Evolutionary conservation across 164 flowering plant species (phyloP).

Genomic region (Sedum album): DNA sequence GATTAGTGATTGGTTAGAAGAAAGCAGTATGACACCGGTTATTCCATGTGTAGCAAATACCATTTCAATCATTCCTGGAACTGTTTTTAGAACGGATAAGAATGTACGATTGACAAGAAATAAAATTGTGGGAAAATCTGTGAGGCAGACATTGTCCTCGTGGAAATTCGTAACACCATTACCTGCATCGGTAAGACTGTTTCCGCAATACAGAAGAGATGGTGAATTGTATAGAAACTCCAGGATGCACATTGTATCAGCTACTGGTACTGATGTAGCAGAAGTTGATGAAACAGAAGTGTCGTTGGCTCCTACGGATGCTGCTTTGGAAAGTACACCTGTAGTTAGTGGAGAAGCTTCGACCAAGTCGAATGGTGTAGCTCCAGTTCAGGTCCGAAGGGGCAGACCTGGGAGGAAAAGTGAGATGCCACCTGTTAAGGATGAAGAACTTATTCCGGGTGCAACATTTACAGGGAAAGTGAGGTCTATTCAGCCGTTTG

Average conservation of each 20-base stretch:
- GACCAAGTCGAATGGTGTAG: conserved; percentile 22
- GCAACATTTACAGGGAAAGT: conserved; percentile 93
- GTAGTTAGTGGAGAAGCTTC: conserved; percentile 38
- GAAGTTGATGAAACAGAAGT: conserved; percentile 48
- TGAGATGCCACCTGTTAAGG: conserved; percentile 86
- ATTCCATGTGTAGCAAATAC: conserved; percentile 52
- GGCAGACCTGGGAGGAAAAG: conserved; percentile 57
- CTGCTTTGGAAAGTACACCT: conserved; percentile 18
- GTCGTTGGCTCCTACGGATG: conserved; percentile 14
- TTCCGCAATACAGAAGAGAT: conserved; percentile 29
- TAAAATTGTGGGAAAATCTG: conserved; percentile 22
- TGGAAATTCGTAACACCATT: conserved; percentile 33
- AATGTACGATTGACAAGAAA: conserved; percentile 27
- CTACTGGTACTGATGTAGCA: conserved; percentile 64
- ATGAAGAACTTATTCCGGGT: conserved; percentile 80
- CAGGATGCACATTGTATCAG: conserved; percentile 29
- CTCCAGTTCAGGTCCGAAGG: conserved; percentile 36
- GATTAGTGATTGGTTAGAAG: conserved; percentile 9
- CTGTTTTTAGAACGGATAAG: conserved; percentile 35
- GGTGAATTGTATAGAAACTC: conserved; percentile 17
- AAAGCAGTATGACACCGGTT: conserved; percentile 54
- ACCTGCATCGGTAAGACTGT: conserved; percentile 35
- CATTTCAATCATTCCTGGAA: conserved; percentile 38
- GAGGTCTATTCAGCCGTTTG: conserved; percentile 85
- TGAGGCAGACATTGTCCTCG: conserved; percentile 22